phyloP scores from a whole-genome alignment of 108 stramenopile genomes.

The Mayamaea pseudoterrestris region DNA sequence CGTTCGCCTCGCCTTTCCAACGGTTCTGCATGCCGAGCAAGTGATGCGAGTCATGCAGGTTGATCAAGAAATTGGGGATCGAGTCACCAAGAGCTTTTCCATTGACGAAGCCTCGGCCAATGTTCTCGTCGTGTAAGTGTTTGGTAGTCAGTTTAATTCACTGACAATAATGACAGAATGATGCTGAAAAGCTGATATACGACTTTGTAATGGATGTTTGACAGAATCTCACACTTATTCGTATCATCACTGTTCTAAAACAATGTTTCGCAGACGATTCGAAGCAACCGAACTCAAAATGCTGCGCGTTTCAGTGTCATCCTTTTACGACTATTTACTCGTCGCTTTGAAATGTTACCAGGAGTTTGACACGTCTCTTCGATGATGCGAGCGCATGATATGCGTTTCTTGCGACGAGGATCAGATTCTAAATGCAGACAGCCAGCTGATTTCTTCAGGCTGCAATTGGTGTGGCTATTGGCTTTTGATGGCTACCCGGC shows the following conservation, averaged over 20 bases:
- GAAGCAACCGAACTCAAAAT: conserved; percentile 72
- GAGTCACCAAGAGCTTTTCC: conserved; percentile 43
- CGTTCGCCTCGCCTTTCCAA: conserved; percentile 48
- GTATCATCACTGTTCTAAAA: neutral
- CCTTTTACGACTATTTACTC: conserved; percentile 68
- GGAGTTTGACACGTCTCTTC: conserved; percentile 56
- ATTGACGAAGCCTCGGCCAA: conserved; percentile 9
- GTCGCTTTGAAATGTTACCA: conserved; percentile 64
- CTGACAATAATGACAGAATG: neutral
- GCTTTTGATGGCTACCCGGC: too few species aligned
- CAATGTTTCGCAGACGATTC: conserved; percentile 19
- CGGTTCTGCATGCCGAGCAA: conserved; percentile 33
- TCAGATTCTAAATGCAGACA: too few species aligned
- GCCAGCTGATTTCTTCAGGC: too few species aligned
- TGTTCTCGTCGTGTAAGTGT: conserved; percentile 6
- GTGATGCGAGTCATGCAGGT: conserved; percentile 45
- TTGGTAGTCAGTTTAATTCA: neutral
- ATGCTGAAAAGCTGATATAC: neutral
- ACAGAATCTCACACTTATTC: neutral
- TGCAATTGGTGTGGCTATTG: too few species aligned
- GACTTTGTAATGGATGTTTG: conserved; percentile 6
- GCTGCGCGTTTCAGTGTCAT: conserved; percentile 68
- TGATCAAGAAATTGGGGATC: conserved; percentile 53
- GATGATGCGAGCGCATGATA: too few species aligned
- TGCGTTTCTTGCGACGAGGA: too few species aligned